Evolutionary conservation across 1,139 yeast species (phyloP).

Genomic region (Arxiozyma slooffiae): DNA sequence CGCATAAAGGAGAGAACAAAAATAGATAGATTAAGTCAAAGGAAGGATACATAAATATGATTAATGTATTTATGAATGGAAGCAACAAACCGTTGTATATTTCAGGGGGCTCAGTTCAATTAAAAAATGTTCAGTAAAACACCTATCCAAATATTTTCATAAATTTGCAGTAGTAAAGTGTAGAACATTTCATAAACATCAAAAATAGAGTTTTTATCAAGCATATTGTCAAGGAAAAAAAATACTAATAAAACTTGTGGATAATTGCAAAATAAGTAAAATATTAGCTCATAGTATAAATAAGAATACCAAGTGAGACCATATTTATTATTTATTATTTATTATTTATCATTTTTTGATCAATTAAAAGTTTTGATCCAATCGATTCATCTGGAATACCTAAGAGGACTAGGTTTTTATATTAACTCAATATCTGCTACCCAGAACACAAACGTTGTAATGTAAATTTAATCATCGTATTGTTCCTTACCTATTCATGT

Average conservation of each 20-base stretch:
- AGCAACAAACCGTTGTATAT: too few relatives aligned
- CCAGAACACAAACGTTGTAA: not conserved
- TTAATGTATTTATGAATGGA: too few relatives aligned
- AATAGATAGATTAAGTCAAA: not conserved
- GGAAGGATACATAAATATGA: not conserved
- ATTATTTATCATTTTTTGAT: too few relatives aligned
- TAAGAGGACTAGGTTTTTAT: too few relatives aligned
- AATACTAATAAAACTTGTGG: not conserved
- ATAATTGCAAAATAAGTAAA: not conserved
- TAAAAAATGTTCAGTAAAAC: too few relatives aligned
- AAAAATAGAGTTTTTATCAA: not conserved
- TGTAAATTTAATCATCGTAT: too few relatives aligned
- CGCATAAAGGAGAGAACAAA: not conserved
- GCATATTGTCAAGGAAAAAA: not conserved
- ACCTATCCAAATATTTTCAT: not conserved
- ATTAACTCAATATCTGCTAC: too few relatives aligned
- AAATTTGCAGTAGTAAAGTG: too few relatives aligned
- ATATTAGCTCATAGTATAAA: too few relatives aligned
- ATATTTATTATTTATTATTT: too few relatives aligned
- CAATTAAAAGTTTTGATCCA: too few relatives aligned
- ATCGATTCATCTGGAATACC: too few relatives aligned
- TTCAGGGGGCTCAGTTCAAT: not conserved
- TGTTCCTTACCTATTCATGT: not conserved
- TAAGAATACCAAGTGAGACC: not conserved
- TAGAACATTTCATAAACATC: not conserved